Base-by-base conservation (phyloP, 192 early-diverging fungal species). In the Rhizoclosmatium globosum region DNA sequence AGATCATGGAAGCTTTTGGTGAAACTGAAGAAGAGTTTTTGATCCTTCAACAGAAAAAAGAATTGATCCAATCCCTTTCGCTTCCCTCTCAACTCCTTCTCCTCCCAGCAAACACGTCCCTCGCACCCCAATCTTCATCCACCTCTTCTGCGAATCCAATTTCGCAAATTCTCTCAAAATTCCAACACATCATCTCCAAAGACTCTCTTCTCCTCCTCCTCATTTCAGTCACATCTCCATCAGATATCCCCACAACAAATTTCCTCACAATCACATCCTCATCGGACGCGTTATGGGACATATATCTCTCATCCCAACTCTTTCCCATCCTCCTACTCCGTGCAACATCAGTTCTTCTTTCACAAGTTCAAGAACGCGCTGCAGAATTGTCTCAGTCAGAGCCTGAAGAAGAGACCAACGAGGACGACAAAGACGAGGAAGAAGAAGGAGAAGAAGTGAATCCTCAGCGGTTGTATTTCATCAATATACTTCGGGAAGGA, bases 1-100 rank as follows among this genome's bases (percentile, higher is more conserved):
- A 82, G 15, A 73, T 85, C 56, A 3, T 85, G 15, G 84, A 83
- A 66, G 60, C 42, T 2, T 61, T 7, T 15, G 62, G 70, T 39
- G 81, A 71, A 17, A 41, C 19, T n/a, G 68, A 81, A 47, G 70
- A 81, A 11, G 81, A 76, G 15, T 17, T 38, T 3, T 11, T n/a
- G 6, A 21, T 56, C 43, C 11, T 64, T 21, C 58, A 64, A 6
- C 23, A 13, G 45, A 67, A 68, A 39, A 9, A 60, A 44, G 47
- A n/a, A 7, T 17, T 43, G 17, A 68, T 77, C 19, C 6, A 47
- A 45, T n/a, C 39, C 2, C 13, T 56, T 2, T 64, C 44, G 11
- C 47, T 75, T 23, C 11, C 57, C 7, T 60, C 73, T 1, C 9
- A 41, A 4, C 46, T 77, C n/a, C 13, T n/a, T 2, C 4, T 75